Conservation (phyloP, 441 rosid species). For the Pelargonium citronellum region DNA sequence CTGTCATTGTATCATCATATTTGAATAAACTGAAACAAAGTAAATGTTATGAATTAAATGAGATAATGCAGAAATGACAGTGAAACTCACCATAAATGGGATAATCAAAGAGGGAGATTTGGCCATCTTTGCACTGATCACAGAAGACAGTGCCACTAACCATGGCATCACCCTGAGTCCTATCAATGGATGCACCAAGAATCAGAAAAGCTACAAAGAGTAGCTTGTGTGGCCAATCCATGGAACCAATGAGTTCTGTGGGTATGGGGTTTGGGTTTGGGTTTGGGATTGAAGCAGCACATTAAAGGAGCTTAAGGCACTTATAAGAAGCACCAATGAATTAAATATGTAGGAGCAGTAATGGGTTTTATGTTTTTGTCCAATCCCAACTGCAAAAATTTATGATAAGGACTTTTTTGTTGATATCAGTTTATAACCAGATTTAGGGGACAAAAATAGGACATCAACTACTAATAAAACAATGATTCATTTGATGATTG, state of each 20-base stretch:
- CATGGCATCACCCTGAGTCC: conserved; percentile 43
- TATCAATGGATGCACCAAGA: conserved; percentile 43
- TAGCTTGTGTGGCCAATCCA: conserved; percentile 40
- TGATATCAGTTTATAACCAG: too few species aligned
- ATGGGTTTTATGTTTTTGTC: background rate
- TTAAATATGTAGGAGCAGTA: too few species aligned
- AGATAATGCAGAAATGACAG: too few species aligned
- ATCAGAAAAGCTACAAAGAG: conserved; percentile 38
- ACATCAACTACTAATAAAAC: background rate
- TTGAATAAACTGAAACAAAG: too few species aligned
- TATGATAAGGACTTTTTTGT: background rate
- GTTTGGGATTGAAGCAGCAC: background rate
- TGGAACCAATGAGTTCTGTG: conserved; percentile 14
- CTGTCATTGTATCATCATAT: too few species aligned
- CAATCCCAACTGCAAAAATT: background rate
- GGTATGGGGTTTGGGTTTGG: too few species aligned
- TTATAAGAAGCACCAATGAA: background rate
- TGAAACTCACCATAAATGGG: conserved; percentile 68
- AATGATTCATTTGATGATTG: background rate
- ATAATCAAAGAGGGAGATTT: conserved; percentile 59
- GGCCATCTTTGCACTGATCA: conserved; percentile 89
- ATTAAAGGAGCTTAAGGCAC: background rate
- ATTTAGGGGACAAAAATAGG: too few species aligned
- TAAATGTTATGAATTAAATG: too few species aligned
- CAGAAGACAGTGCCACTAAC: conserved; percentile 77